Evolutionary conservation across 495 filamentous ascomycete species (phyloP).

Genomic region (Schizothecium vesticola): DNA sequence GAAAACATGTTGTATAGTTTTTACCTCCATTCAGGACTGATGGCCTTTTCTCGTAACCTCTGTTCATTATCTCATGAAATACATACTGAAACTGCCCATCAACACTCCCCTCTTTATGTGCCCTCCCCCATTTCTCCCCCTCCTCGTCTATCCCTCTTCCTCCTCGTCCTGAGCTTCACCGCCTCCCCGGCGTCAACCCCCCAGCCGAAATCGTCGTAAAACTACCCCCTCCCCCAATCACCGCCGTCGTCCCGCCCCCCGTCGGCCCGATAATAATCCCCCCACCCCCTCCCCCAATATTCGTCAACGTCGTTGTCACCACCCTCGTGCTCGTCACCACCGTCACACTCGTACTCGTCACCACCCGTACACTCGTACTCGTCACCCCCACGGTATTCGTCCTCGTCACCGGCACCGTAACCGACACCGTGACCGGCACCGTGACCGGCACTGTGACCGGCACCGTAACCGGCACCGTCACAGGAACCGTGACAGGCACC

Average conservation of each 20-base stretch:
- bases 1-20: background rate
- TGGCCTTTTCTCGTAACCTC: background rate
- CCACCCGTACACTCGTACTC: background rate
- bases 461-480: background rate
- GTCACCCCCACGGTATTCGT: background rate
- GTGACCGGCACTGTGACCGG: background rate
- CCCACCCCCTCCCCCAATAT: background rate
- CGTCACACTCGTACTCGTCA: background rate
- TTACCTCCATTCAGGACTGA: too few species aligned
- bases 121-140: too few species aligned
- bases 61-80: background rate
- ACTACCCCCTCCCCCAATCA: background rate
- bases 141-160: too few species aligned
- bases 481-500: too few species aligned
- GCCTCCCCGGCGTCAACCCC: background rate
- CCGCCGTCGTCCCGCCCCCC: background rate
- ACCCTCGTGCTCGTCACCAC: background rate
- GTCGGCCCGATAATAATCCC: background rate
- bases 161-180: background rate
- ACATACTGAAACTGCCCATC: background rate
- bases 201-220: background rate
- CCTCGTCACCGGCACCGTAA: background rate
- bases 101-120: background rate
- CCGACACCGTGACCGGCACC: background rate
- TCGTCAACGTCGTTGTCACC: background rate